Evolutionary conservation across 2,329 filamentous ascomycete genomes (phyloP).

Genomic region (Pseudopyricularia cyperi): DNA sequence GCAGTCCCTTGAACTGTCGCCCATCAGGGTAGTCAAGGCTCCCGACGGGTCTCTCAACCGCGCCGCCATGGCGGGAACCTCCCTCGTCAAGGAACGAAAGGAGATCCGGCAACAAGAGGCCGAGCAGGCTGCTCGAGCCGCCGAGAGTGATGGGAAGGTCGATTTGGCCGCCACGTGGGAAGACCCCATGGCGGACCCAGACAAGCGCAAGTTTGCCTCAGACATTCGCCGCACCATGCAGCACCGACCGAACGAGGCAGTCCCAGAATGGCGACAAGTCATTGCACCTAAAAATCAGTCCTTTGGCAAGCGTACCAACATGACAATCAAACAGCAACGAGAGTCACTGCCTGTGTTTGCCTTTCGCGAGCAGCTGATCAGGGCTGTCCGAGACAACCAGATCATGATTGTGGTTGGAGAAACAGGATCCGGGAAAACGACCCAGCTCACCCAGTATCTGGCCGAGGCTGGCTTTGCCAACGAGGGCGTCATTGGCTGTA

Average conservation of each 20-base stretch:
- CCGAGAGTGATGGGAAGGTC: conserved; percentile 59
- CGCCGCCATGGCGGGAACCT: conserved; percentile 86
- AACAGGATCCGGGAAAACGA: conserved; percentile 95
- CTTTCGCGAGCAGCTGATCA: conserved; percentile 76
- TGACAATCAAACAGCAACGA: conserved; percentile 92
- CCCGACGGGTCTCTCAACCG: conserved; percentile 97
- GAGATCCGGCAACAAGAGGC: conserved; percentile 82
- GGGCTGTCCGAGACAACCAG: conserved; percentile 79
- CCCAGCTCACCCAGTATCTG: conserved; percentile 88
- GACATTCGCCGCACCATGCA: conserved; percentile 58
- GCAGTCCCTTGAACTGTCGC: conserved; percentile 85
- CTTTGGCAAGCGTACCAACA: conserved; percentile 72
- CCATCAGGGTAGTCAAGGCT: conserved; percentile 92
- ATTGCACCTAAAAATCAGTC: conserved; percentile 68
- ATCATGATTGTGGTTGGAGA: conserved; percentile 93
- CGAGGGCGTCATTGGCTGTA: conserved; percentile 84
- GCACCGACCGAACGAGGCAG: conserved; percentile 47
- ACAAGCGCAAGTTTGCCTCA: conserved; percentile 77
- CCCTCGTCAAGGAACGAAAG: conserved; percentile 76
- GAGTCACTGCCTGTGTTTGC: conserved; percentile 80
- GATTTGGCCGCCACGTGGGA: conserved; percentile 89
- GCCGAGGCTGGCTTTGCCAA: conserved; percentile 86
- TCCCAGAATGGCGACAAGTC: conserved; percentile 88
- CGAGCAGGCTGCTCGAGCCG: conserved; percentile 62
- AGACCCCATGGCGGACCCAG: conserved; percentile 83